Conservation (phyloP, 2,329 filamentous ascomycete genomes). For the Penicillium sp. region DNA sequence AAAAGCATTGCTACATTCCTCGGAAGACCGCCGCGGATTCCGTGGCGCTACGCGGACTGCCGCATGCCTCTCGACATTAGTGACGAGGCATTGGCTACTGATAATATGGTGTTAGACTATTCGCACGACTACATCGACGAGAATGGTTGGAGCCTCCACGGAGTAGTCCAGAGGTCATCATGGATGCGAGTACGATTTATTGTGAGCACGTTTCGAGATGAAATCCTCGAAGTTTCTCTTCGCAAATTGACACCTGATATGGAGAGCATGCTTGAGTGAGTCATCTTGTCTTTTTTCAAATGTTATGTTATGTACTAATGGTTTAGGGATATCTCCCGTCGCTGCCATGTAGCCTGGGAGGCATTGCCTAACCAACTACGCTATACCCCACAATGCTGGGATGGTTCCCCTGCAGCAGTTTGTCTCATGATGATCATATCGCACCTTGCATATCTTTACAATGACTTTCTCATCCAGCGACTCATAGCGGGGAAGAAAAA, state of each 20-base stretch:
- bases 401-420: constrained; percentile 22
- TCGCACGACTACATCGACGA: constrained; percentile 14
- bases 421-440: constrained; percentile 35
- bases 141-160: constrained; percentile 22
- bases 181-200: constrained; percentile 29
- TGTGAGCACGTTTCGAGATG: constrained; percentile 28
- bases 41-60: constrained; percentile 26
- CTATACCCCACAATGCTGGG: constrained; percentile 22
- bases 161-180: constrained; percentile 20
- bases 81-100: constrained; percentile 20
- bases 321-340: constrained; percentile 23
- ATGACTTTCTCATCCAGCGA: constrained; percentile 30
- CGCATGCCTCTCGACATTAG: constrained; percentile 27
- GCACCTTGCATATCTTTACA: constrained; percentile 30
- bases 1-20: constrained; percentile 33
- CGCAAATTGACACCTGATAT: constrained; percentile 15
- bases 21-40: constrained; percentile 29
- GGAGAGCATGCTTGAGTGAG: constrained; percentile 22
- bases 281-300: background rate
- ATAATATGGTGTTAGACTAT: constrained; percentile 6
- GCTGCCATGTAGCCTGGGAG: constrained; percentile 25
- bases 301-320: background rate
- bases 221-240: constrained; percentile 30
- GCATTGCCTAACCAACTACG: constrained; percentile 24
- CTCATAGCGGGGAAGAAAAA: constrained; percentile 29